These are phyloP conservation scores for Colletotrichum sp. DNA, from an alignment of 2,329 filamentous ascomycete species.

Conservation along the genomic window DNA sequence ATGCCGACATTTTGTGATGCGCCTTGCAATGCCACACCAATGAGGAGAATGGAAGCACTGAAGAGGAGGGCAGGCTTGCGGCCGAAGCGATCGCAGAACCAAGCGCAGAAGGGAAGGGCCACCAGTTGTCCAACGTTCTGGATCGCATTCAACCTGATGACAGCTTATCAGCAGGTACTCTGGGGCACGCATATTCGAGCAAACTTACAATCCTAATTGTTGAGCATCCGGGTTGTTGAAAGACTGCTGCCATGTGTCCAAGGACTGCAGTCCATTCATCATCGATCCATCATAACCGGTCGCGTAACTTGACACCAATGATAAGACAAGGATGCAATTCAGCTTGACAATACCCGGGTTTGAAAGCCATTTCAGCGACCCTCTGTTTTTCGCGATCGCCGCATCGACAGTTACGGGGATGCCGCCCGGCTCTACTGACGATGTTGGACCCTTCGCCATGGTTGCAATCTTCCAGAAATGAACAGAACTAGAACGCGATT, in stretches of 20 bases:
- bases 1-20: slow-evolving; percentile 49
- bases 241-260: slow-evolving; percentile 39
- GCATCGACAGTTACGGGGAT: slow-evolving; percentile 14
- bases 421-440: background rate
- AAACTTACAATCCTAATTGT: slow-evolving; percentile 28
- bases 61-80: slow-evolving; percentile 27
- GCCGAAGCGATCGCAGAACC: slow-evolving; percentile 32
- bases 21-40: slow-evolving; percentile 45
- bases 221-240: slow-evolving; percentile 34
- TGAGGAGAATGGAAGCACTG: slow-evolving; percentile 34
- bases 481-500: background rate
- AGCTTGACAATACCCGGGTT: slow-evolving; percentile 13
- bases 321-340: slow-evolving; percentile 1
- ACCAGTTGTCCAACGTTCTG: slow-evolving; percentile 39
- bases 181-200: fast-evolving
- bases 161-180: background rate
- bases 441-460: background rate
- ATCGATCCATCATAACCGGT: slow-evolving; percentile 37
- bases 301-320: slow-evolving; percentile 12
- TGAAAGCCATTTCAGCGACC: background rate
- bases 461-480: background rate
- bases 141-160: slow-evolving; percentile 30
- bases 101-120: slow-evolving; percentile 33
- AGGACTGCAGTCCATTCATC: slow-evolving; percentile 46
- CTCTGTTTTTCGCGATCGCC: slow-evolving; percentile 4